phyloP scores from a whole-genome alignment of 345 rosid genomes.

The Hypericum androsaemum region DNA sequence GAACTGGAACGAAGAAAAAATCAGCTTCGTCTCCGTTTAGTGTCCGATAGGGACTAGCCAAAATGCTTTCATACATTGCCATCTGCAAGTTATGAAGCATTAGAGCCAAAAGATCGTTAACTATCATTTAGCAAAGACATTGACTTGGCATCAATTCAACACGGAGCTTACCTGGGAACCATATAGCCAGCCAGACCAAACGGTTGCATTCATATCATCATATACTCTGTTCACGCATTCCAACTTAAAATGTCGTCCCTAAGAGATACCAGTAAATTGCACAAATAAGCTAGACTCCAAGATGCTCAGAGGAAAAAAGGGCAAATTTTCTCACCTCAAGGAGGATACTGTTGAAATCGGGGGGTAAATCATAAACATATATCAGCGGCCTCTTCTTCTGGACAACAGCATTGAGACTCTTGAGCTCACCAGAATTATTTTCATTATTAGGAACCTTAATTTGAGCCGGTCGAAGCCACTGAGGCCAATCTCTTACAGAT shows the following conservation, averaged over 20 bases:
- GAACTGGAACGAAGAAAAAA: constrained; percentile 94
- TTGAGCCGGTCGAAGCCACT: constrained; percentile 86
- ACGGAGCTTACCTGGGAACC: constrained; percentile 71
- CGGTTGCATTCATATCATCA: constrained; percentile 61
- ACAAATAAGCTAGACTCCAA: constrained; percentile 10
- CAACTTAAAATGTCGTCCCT: constrained; percentile 89
- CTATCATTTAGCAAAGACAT: neutral
- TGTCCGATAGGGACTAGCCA: constrained; percentile 74
- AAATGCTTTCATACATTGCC: constrained; percentile 84
- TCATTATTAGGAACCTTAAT: constrained; percentile 46
- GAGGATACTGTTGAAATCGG: constrained; percentile 82
- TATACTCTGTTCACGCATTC: constrained; percentile 88
- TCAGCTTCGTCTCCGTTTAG: constrained; percentile 95
- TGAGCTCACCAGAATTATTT: constrained; percentile 28
- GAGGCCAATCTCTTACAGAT: constrained; percentile 75
- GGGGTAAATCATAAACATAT: constrained; percentile 89
- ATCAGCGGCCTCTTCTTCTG: constrained; percentile 84
- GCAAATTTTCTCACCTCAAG: constrained; percentile 58
- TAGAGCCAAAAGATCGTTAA: constrained; percentile 2
- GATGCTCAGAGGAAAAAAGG: constrained; percentile 8
- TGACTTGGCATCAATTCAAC: constrained; percentile 4
- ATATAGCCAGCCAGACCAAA: constrained; percentile 84
- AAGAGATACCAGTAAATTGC: constrained; percentile 18
- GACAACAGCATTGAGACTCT: constrained; percentile 49
- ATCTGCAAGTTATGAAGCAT: constrained; percentile 36